Evolutionary conservation across 2,329 filamentous ascomycete species (phyloP).

Genomic region (Epichloe baconii): DNA sequence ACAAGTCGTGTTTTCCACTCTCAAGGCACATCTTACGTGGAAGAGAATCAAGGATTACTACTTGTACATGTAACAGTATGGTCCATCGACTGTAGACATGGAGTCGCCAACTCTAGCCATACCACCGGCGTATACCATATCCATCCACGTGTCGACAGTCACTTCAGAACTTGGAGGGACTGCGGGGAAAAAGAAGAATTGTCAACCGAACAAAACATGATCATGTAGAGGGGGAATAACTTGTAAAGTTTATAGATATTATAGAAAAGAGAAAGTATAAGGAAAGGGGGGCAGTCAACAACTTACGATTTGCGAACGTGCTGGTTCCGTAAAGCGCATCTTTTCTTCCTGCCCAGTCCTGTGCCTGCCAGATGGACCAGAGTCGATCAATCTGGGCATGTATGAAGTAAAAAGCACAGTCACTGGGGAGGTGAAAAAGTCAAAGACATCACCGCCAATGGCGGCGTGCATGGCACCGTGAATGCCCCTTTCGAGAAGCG

Average conservation of each 20-base stretch:
- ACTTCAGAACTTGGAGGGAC: neutral
- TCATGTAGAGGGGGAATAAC: no score
- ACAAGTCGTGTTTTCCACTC: no score
- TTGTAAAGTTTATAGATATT: no score
- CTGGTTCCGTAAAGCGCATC: slow-evolving; percentile 1
- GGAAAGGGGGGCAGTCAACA: no score
- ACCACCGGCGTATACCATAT: slow-evolving; percentile 2
- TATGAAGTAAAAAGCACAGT: slow-evolving; percentile 4
- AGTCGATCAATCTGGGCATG: slow-evolving; percentile 4
- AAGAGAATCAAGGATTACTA: neutral
- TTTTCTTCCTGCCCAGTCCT: neutral
- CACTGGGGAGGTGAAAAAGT: slow-evolving; percentile 5
- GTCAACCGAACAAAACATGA: no score
- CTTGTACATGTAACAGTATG: neutral
- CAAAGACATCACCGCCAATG: slow-evolving; percentile 2
- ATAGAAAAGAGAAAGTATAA: no score
- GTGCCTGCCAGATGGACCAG: slow-evolving; percentile 6
- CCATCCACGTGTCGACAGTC: neutral
- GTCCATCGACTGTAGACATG: slow-evolving; percentile 4
- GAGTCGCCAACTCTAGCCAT: neutral
- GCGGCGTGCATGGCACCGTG: neutral
- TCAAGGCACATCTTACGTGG: no score
- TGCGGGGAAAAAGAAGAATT: neutral
- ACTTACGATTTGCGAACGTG: slow-evolving; percentile 3
- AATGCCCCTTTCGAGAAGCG: neutral